Base-by-base conservation (phyloP, 768 basidiomycete species). In the Kwoniella sp. region DNA sequence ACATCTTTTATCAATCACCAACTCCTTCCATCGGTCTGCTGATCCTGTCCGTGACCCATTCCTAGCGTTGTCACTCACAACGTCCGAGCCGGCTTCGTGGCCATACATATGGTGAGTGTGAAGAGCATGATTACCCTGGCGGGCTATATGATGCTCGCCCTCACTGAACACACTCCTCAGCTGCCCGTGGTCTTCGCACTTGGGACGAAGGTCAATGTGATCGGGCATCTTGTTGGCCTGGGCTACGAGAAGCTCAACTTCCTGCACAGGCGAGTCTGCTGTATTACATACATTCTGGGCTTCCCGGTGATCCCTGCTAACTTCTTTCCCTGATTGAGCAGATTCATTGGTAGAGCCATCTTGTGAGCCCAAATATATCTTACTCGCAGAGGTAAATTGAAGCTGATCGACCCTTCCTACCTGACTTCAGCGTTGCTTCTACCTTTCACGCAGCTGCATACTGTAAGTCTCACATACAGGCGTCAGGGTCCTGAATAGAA, bases 111-210 rank as follows among this genome's bases (percentile, higher is more conserved):
- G 34, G 60, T 61, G 28, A 38, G 52, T 61, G 4, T 17, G 20
- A 11, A 20, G 8, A 25, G 20, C 26, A 23, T 38, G 1, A 1
- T 17, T n/a, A 28, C 7, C 37, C 2, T 58, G 2, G n/a, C 22
- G 15, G 26, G 25, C 28, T 4, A 31, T n/a, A 22, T n/a, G 29
- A 31, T 22, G 25, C 13, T 37, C 17, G 17, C 17, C 20, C 26
- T 29, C 15, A 26, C 25, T 58, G 2, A 48, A 29, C 0, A 5
- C 29, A 20, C 1, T 51, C 8, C 7, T 20, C 76, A 80, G 58
- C 55, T 80, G 0, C 79, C 79, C 0, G 37, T 80, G 4, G 71
- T 77, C 1, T 54, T 80, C 29, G 70, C 67, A 37, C 66, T 80
- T 9, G 79, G 72, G 13, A 74, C 67, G 1, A 58, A 73, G 47